Evolutionary conservation across 148 eudicot genomes (phyloP).

Genomic region (Dianthus caryophyllus): DNA sequence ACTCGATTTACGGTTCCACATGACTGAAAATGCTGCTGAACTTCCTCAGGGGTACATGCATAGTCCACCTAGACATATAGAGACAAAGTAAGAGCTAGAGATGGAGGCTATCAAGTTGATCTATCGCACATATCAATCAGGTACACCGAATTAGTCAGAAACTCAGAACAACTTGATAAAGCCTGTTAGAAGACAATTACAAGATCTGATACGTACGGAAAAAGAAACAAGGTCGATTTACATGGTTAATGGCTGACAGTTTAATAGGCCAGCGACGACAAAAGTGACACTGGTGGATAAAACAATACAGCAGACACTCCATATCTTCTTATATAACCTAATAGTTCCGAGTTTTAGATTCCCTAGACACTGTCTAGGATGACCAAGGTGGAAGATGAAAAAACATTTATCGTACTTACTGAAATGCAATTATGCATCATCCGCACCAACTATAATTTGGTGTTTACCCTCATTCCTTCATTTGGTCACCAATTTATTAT

Average conservation of each 20-base stretch:
- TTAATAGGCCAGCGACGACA: neutral
- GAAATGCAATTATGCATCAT: neutral
- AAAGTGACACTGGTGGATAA: neutral
- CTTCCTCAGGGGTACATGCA: constrained; percentile 78
- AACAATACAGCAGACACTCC: neutral
- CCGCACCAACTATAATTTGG: neutral
- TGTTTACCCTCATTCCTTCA: neutral
- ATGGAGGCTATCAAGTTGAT: neutral
- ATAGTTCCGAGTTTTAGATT: neutral
- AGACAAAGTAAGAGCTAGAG: neutral
- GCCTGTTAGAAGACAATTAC: neutral
- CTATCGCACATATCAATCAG: neutral
- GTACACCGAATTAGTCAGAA: neutral
- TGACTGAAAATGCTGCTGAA: constrained; percentile 73
- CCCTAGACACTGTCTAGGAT: neutral
- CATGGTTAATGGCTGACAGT: neutral
- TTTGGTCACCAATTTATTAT: neutral
- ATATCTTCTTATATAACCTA: neutral
- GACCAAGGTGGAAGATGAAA: neutral
- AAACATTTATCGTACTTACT: neutral
- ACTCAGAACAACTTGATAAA: neutral
- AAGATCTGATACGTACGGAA: neutral
- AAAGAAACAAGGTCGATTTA: too few relatives aligned
- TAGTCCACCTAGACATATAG: constrained; percentile 51
- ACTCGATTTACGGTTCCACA: constrained; percentile 76